Evolutionary conservation across 106 monocot genomes (phyloP).

Genomic region (Platanthera guangdongensis): DNA sequence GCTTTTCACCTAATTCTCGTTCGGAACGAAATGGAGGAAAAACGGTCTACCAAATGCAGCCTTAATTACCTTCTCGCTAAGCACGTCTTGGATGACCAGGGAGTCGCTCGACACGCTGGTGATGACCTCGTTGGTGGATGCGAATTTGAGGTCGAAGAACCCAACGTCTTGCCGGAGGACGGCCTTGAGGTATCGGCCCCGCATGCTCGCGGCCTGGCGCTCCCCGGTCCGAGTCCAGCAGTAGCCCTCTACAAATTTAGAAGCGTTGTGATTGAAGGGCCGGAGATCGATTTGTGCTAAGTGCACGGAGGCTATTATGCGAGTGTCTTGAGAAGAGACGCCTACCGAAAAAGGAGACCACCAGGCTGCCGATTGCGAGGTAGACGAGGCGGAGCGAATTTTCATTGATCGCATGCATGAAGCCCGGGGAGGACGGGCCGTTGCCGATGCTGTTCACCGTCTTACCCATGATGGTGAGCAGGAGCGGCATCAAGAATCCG

Average conservation of each 20-base stretch:
- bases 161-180: slow-evolving; percentile 13
- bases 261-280: too few relatives aligned
- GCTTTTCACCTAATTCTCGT: too few relatives aligned
- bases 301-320: neutral
- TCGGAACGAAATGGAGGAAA: too few relatives aligned
- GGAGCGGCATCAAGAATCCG: slow-evolving; percentile 30
- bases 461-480: neutral
- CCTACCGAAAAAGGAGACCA: slow-evolving; percentile 3
- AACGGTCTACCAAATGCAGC: too few relatives aligned
- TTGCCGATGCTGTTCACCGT: slow-evolving; percentile 14
- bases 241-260: slow-evolving; percentile 11
- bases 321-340: neutral
- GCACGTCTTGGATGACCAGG: slow-evolving; percentile 8
- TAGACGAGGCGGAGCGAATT: neutral
- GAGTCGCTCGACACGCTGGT: slow-evolving; percentile 10
- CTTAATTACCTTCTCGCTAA: slow-evolving; percentile 15
- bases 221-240: slow-evolving; percentile 20
- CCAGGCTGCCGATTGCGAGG: slow-evolving; percentile 1
- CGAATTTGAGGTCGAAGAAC: slow-evolving; percentile 9
- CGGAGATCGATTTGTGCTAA: neutral
- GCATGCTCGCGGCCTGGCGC: slow-evolving; percentile 16
- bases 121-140: slow-evolving; percentile 8
- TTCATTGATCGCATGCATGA: neutral
- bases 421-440: neutral
- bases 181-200: slow-evolving; percentile 5